A percentile compares a stretch with the other conserved stretches of the same genome.
Evolutionary conservation across 2,329 filamentous ascomycete genomes (phyloP).

Genomic region (Chrysoporthe puriensis): DNA sequence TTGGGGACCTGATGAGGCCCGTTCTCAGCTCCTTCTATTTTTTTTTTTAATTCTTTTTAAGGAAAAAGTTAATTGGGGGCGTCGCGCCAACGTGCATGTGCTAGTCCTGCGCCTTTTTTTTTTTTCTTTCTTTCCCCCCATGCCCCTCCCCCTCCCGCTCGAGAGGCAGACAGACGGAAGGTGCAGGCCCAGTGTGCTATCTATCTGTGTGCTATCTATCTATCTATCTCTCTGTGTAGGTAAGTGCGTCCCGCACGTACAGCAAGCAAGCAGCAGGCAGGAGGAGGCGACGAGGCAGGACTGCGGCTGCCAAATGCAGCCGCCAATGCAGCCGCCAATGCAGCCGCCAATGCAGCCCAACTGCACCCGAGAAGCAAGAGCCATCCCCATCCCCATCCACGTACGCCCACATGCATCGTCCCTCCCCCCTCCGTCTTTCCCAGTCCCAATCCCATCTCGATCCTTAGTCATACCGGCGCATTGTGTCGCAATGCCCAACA

Average conservation of each 20-base stretch:
- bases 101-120: constrained; percentile 1
- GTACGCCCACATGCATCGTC: not conserved
- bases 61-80: not conserved
- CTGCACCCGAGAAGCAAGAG: not conserved
- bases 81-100: not conserved
- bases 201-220: too few relatives aligned
- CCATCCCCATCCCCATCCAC: not conserved
- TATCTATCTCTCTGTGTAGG: too few relatives aligned
- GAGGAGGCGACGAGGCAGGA: too few relatives aligned
- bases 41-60: too few relatives aligned
- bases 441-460: not conserved
- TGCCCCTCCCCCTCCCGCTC: too few relatives aligned
- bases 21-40: too few relatives aligned
- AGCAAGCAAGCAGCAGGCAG: too few relatives aligned
- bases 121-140: not conserved
- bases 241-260: too few relatives aligned
- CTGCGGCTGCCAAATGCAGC: not conserved
- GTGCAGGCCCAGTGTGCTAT: too few relatives aligned
- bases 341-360: constrained; percentile 1
- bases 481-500: constrained; percentile 19
- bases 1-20: too few relatives aligned
- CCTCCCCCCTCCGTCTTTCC: not conserved
- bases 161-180: too few relatives aligned
- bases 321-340: not conserved
- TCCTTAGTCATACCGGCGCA: constrained; percentile 21